Percentiles rank a stretch among this genome's conserved stretches.
These are phyloP conservation scores for Cercospora sp. DNA, from an alignment of 2,329 filamentous ascomycete species.

Conservation along the genomic window DNA sequence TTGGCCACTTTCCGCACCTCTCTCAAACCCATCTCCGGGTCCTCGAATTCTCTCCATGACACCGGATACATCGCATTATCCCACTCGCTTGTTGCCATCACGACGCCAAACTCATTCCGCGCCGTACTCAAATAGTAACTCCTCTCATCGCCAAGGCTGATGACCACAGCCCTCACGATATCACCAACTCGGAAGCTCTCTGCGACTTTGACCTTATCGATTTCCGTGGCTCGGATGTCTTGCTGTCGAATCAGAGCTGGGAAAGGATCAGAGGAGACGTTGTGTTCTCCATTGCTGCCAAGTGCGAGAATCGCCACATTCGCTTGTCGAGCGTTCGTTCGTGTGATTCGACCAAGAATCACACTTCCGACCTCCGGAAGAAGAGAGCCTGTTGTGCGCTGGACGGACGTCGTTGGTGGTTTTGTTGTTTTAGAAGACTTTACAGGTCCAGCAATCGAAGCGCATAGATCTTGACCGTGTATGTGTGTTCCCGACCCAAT, in stretches of 20 bases:
- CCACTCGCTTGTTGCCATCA: slow-evolving; percentile 85
- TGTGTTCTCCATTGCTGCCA: slow-evolving; percentile 50
- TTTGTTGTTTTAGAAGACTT: slow-evolving; percentile 65
- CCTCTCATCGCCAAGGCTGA: slow-evolving; percentile 82
- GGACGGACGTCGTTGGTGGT: slow-evolving; percentile 42
- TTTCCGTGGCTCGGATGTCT: slow-evolving; percentile 92
- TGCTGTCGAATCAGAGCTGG: slow-evolving; percentile 53
- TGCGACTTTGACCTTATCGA: slow-evolving; percentile 87
- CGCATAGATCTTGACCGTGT: slow-evolving; percentile 70
- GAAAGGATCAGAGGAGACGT: slow-evolving; percentile 34
- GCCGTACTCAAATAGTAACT: slow-evolving; percentile 96
- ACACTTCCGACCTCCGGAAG: slow-evolving; percentile 80
- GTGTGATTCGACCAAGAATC: slow-evolving; percentile 81
- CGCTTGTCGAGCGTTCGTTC: slow-evolving; percentile 81
- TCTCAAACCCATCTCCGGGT: slow-evolving; percentile 71
- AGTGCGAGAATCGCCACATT: slow-evolving; percentile 84
- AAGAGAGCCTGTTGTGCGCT: slow-evolving; percentile 63
- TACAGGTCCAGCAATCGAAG: slow-evolving; percentile 55
- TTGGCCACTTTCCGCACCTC: slow-evolving; percentile 93
- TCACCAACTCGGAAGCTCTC: slow-evolving; percentile 92
- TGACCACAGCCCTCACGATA: slow-evolving; percentile 81
- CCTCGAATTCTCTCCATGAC: slow-evolving; percentile 92
- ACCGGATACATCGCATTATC: slow-evolving; percentile 91
- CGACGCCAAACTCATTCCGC: slow-evolving; percentile 85
- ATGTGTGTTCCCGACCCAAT: slow-evolving; percentile 84